Evolutionary conservation across 2,329 filamentous ascomycete genomes (phyloP).

Genomic region (Colletotrichum sp.): DNA sequence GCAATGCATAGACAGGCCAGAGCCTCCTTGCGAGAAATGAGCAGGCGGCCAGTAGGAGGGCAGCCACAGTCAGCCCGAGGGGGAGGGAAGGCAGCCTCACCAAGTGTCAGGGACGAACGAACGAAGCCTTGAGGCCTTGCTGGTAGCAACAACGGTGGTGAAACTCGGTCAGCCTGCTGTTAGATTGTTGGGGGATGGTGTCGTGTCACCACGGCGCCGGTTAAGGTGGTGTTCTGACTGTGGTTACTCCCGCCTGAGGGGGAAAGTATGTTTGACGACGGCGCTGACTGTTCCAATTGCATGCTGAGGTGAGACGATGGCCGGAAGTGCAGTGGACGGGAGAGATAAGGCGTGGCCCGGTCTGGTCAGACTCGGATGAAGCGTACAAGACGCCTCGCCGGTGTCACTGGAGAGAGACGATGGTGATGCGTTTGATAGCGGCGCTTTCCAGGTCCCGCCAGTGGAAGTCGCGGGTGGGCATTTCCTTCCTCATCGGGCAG

Average conservation of each 20-base stretch:
- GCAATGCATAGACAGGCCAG: neutral
- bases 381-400: neutral
- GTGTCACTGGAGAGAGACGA: neutral
- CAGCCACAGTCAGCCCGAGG: neutral
- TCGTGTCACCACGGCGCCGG: neutral
- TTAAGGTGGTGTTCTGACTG: neutral
- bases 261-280: neutral
- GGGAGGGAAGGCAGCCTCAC: neutral
- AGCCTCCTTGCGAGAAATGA: neutral
- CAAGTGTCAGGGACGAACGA: neutral
- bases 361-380: neutral
- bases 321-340: neutral
- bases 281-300: neutral
- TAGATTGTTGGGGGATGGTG: neutral
- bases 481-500: neutral
- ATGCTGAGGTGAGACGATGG: neutral
- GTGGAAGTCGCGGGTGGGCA: neutral
- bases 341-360: neutral
- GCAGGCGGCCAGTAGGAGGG: neutral
- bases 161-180: neutral
- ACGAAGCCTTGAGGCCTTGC: neutral
- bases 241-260: constrained; percentile 8
- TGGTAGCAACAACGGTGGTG: neutral
- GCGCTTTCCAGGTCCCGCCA: neutral
- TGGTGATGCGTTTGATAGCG: neutral